A percentile compares a stretch with the other conserved stretches of the same genome.
Evolutionary conservation across 768 basidiomycete genomes (phyloP).

Genomic region (Lactarius quietus): DNA sequence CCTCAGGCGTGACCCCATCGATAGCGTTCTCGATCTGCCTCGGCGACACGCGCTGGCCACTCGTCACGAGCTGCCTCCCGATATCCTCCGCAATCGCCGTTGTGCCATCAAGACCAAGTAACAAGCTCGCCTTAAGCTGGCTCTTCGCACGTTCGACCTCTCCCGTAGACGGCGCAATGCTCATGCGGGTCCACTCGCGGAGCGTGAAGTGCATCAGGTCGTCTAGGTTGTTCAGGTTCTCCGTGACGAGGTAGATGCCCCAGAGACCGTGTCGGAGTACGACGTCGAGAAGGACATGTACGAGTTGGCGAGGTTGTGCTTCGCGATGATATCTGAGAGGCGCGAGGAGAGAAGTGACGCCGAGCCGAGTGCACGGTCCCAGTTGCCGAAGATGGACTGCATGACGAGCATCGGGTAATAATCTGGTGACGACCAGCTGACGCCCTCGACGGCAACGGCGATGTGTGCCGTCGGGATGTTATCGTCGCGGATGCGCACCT

Average conservation of each 20-base stretch:
- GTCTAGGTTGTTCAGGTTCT: slow-evolving; percentile 92
- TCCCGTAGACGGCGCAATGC: slow-evolving; percentile 61
- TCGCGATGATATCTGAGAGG: slow-evolving; percentile 85
- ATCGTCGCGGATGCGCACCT: slow-evolving; percentile 95
- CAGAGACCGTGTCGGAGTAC: slow-evolving; percentile 97
- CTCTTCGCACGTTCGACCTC: slow-evolving; percentile 95
- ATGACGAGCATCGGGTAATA: slow-evolving; percentile 99
- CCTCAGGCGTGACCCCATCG: slow-evolving; percentile 81
- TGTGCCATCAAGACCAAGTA: slow-evolving; percentile 91
- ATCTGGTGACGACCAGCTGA: slow-evolving; percentile 96
- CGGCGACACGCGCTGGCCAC: slow-evolving; percentile 84
- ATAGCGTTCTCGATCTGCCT: slow-evolving; percentile 91
- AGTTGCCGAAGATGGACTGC: slow-evolving; percentile 98
- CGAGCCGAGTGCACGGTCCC: slow-evolving; percentile 95
- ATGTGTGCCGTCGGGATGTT: slow-evolving; percentile 84
- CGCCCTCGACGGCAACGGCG: slow-evolving; percentile 96
- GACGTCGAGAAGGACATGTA: slow-evolving; percentile 99
- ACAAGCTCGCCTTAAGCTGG: slow-evolving; percentile 92
- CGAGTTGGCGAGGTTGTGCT: slow-evolving; percentile 95
- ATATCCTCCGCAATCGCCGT: slow-evolving; percentile 98
- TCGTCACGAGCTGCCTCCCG: slow-evolving; percentile 95
- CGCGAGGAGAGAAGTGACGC: slow-evolving; percentile 86
- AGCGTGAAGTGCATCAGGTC: slow-evolving; percentile 93
- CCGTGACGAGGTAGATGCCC: slow-evolving; percentile 96
- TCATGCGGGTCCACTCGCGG: slow-evolving; percentile 95